Evolutionary conservation across 495 filamentous ascomycete genomes (phyloP).

Genomic region (Penicillium simplicissimum): DNA sequence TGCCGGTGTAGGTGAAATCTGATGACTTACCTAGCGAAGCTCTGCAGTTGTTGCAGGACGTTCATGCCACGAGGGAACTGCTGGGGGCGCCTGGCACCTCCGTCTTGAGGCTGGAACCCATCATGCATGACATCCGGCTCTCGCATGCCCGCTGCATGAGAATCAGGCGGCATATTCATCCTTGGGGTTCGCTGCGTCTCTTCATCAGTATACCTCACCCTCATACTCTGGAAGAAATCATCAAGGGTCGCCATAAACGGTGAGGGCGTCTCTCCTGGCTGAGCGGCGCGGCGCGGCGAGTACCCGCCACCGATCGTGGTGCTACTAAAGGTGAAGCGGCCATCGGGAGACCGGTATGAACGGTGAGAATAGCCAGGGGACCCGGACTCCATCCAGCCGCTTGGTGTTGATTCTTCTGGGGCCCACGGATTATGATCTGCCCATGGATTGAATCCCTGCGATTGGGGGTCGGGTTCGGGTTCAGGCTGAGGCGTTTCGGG

Average conservation of each 20-base stretch:
- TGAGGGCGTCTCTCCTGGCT: slow-evolving; percentile 30
- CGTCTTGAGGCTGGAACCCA: neutral
- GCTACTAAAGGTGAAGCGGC: slow-evolving; percentile 41
- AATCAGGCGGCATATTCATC: slow-evolving; percentile 12
- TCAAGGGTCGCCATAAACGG: slow-evolving; percentile 36
- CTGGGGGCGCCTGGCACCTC: slow-evolving; percentile 8
- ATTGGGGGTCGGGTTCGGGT: slow-evolving; percentile 19
- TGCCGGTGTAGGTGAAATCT: neutral
- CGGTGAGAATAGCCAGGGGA: slow-evolving; percentile 47
- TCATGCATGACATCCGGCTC: slow-evolving; percentile 9
- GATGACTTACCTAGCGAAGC: slow-evolving; percentile 31
- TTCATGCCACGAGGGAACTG: slow-evolving; percentile 38
- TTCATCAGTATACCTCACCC: slow-evolving; percentile 28
- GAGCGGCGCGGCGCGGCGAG: slow-evolving; percentile 20
- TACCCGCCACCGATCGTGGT: slow-evolving; percentile 34
- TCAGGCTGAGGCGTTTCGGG: slow-evolving; percentile 19
- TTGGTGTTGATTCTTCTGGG: slow-evolving; percentile 40
- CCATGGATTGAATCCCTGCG: slow-evolving; percentile 28
- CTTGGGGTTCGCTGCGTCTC: slow-evolving; percentile 7
- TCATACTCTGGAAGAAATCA: slow-evolving; percentile 33
- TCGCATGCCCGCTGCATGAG: slow-evolving; percentile 17
- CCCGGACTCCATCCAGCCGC: slow-evolving; percentile 22
- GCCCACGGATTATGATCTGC: slow-evolving; percentile 43
- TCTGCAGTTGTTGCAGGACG: slow-evolving; percentile 33
- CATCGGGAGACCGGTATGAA: slow-evolving; percentile 51